Evolutionary conservation across 2,329 filamentous ascomycete species (phyloP), one percentile per base, ranked within the genome.

Genomic region (Plenodomus lindquistii): DNA sequence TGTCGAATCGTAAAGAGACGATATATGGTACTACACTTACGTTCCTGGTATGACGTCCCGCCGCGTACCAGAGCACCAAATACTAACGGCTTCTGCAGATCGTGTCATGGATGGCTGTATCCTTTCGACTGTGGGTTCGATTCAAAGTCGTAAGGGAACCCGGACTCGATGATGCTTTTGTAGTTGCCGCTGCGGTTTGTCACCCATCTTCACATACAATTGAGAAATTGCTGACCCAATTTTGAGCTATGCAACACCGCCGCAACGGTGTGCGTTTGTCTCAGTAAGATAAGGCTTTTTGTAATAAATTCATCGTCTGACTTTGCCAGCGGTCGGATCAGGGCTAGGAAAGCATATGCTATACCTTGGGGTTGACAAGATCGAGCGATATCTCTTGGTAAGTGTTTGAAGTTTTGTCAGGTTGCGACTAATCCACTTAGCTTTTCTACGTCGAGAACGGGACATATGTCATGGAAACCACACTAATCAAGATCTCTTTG

Each of bases 101-200:
- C 15, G 6, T 69, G 11, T 58, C 62, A 17, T 69, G 63, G 60
- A 22, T 60, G 2, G 66, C 66, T 4, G 62, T 71, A 6, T 6
- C 49, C 5, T 51, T 68, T 24, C 65, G 67, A 37, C 42, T 70
- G 1, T 70, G 56, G 52, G 63, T 66, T 11, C 61, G 67, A 3
- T 40, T 68, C 18, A 54, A 43, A 13, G 37, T 70, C 4, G 50
- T 71, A 17, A 61, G 56, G n/a, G 62, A 71, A 42, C 55, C 66
- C 3, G 67, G 70, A n/a, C 71, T 65, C 62, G 70, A 73, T 44
- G 70, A 73, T 46, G 44, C 60, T 2, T 64, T 70, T 13, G 63
- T 73, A 1, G 18, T 66, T 2, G 13, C 71, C 19, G 58, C 68
- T 19, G 55, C 53, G 31, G 68, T 70, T 62, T 22, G 66, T 44